phyloP scores from a whole-genome alignment of 2,329 filamentous ascomycete genomes.

The Ilyonectria robusta region DNA sequence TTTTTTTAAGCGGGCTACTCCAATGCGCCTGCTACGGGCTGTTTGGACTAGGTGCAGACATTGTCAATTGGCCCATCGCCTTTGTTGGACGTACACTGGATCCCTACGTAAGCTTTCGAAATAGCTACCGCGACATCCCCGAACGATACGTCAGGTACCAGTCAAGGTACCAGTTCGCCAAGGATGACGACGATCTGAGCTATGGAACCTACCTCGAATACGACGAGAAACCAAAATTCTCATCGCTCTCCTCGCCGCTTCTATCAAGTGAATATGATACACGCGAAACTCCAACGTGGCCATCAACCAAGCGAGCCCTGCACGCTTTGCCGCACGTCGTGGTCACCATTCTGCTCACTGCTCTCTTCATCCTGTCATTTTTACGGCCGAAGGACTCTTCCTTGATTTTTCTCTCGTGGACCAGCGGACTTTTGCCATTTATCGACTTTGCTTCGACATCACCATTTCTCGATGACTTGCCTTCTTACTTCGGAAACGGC shows the following conservation, averaged over 20 bases:
- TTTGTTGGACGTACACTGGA: conserved; percentile 30
- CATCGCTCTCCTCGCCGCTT: not conserved
- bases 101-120: conserved; percentile 25
- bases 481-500: conserved; percentile 44
- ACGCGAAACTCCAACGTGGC: not conserved
- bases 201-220: conserved; percentile 19
- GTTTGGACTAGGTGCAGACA: conserved; percentile 48
- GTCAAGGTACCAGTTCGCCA: conserved; percentile 10
- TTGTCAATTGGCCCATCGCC: conserved; percentile 47
- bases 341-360: conserved; percentile 44
- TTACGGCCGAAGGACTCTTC: conserved; percentile 52
- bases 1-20: conserved; percentile 43
- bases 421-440: conserved; percentile 51
- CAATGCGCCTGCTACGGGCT: conserved; percentile 47
- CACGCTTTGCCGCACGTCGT: conserved; percentile 38
- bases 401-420: conserved; percentile 55
- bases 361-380: conserved; percentile 42
- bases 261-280: not conserved
- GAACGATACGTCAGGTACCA: conserved; percentile 23
- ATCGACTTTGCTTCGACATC: conserved; percentile 52
- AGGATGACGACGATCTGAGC: conserved; percentile 21
- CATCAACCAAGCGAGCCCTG: conserved; percentile 23
- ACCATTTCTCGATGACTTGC: conserved; percentile 45
- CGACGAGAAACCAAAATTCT: conserved; percentile 30
- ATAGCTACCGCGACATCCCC: conserved; percentile 27